Evolutionary conservation across 768 basidiomycete species (phyloP), one percentile per base, ranked within the genome.

Genomic region (Collybia sordida): DNA sequence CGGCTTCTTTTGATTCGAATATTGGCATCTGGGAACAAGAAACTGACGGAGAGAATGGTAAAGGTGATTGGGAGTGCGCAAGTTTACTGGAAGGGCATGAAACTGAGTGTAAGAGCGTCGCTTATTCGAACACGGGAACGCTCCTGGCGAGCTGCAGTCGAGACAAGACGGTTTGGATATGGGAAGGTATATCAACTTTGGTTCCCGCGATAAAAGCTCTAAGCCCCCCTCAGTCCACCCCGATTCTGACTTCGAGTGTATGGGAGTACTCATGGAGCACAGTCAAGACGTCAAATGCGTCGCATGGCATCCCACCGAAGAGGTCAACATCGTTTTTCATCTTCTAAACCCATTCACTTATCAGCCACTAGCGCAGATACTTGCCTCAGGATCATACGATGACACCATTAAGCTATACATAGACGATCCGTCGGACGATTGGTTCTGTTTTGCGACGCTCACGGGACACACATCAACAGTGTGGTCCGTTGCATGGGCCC

Each of bases 151-250:
- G 88, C 53, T 98, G 95, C 63, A 90, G 90, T 57, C 77, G 97
- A 51, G 97, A 98, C 71, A 99, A 98, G 73, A 92, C 93, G 4
- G 94, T 98, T 0, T 98, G 97, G 97, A 81, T 99, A 28, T 99
- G 97, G 96, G 96, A 98, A 78, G 93, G 95, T 88, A 59, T 44
- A 64, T 39, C 22, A 11, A 21, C 18, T 18, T 38, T 21, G 5
- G 5, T 22, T 47, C 25, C 22, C 42, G 56, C 34, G 51, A 14
- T 39, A n/a, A 2, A 47, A n/a, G 34, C 50, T 23, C 37, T 45
- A 15, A 37, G 27, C 4, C 48, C 47, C 55, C 34, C 24, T 6
- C 56, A 95, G 95, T 90, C 1, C 87, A 90, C 49, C 93, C 93
- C 8, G 93, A 98, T 62, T 74, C 85, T 12, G 95, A 98, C 57